These are phyloP conservation scores for Singerocomus rubriflavus DNA, from an alignment of 1,284 basidiomycete species.

Conservation along the genomic window DNA sequence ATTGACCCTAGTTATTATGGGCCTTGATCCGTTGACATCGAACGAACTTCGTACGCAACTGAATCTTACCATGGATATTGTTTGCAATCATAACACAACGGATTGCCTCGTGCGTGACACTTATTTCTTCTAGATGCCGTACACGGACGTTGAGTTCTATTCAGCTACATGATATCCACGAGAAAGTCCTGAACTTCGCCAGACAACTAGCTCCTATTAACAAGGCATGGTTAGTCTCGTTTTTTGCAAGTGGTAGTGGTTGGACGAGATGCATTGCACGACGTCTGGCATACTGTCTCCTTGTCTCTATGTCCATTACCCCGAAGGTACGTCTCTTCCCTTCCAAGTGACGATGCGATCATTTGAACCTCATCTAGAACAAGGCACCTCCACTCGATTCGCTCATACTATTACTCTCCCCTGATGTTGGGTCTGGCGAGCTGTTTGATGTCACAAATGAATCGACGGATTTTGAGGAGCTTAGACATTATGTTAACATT, in stretches of 20 bases:
- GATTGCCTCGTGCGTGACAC: conserved; percentile 34
- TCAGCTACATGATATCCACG: conserved; percentile 49
- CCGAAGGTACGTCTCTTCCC: conserved; percentile 29
- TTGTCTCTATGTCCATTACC: conserved; percentile 30
- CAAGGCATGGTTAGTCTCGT: conserved; percentile 46
- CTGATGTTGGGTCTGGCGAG: conserved; percentile 27
- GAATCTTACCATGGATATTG: conserved; percentile 41
- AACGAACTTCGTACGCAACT: conserved; percentile 45
- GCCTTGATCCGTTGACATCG: conserved; percentile 49
- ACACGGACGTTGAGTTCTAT: background rate
- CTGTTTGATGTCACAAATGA: conserved; percentile 46
- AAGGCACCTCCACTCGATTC: conserved; percentile 44
- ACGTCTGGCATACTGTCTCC: conserved; percentile 49
- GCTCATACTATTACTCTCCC: conserved; percentile 43
- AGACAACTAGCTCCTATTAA: conserved; percentile 38
- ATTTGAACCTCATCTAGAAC: conserved; percentile 24
- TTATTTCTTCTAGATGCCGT: background rate
- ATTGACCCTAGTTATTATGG: conserved; percentile 50
- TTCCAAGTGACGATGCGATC: background rate
- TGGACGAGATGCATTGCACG: conserved; percentile 54
- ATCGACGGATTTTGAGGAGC: conserved; percentile 54
- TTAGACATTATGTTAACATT: conserved; percentile 52
- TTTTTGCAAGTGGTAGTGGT: conserved; percentile 50
- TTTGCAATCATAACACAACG: conserved; percentile 39
- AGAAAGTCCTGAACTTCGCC: conserved; percentile 41